Evolutionary conservation across 2,329 filamentous ascomycete genomes (phyloP), one percentile per base, ranked within the genome.

Genomic region (Camptophora hylomeconis): DNA sequence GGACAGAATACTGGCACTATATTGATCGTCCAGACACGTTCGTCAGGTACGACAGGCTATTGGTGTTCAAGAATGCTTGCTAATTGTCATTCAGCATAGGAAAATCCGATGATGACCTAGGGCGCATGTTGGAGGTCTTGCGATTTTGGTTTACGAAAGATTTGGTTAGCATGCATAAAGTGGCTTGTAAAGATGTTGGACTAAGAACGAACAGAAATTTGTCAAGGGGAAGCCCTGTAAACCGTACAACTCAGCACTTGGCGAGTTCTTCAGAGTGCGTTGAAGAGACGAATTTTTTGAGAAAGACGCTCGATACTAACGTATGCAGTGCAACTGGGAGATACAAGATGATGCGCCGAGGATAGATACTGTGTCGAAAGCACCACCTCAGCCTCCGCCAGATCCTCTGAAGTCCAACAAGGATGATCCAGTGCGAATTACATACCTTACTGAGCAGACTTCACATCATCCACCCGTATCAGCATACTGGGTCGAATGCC

Each of bases 91-190:
- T 35, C 46, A 75, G 72, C 40, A 77, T 79, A 48, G 89, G 87
- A 46, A 87, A 87, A 46, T 89, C 87, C 11, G 80, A 95, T 45
- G 83, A 95, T 45, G 72, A 80, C 7, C 63, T 95, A 31, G 87
- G 89, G 45, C 83, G 89, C 44, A 94, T 94, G 81, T 70, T 98
- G 28, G 86, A 87, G 49, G 83, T 92, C 17, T 59, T 95, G 45
- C 76, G 86, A 36, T 98, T 95, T 58, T 98, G 89, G 89, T 92
- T 95, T 48, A 95, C 89, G 39, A 98, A 98, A 56, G 89, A 98
- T 55, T 56, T 98, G 56, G 69, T 73, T 60, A 42, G 51, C 41
- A 13, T 20, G n/a, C 17, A 7, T 8, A 9, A 6, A 11, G 23
- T 32, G 32, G 25, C 13, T 33, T 8, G 15, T 12, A 27, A 20